These are phyloP conservation scores for Protomyces pachydermus DNA, from an alignment of 1,139 yeast species.

Conservation along the genomic window DNA sequence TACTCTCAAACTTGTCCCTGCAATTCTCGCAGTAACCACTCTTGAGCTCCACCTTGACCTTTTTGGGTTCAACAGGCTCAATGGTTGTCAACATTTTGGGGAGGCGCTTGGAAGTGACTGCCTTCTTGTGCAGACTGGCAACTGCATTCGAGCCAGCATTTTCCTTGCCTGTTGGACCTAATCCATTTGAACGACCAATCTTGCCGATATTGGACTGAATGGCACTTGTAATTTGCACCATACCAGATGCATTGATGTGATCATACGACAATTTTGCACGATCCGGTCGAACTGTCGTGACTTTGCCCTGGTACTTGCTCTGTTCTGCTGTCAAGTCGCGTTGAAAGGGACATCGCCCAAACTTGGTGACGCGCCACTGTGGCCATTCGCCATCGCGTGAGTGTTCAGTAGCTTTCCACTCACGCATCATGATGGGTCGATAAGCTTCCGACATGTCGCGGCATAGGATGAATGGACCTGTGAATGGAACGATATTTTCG, in stretches of 20 bases:
- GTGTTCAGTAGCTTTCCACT: constrained; percentile 56
- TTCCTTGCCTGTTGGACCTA: constrained; percentile 12
- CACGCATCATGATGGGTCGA: constrained; percentile 77
- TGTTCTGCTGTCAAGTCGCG: constrained; percentile 43
- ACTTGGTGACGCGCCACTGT: constrained; percentile 39
- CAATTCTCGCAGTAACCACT: constrained; percentile 92
- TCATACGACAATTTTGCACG: constrained; percentile 3
- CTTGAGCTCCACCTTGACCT: constrained; percentile 29
- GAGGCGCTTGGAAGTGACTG: constrained; percentile 8
- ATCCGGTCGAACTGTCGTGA: constrained; percentile 28
- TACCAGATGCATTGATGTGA: constrained; percentile 22
- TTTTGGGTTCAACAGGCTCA: constrained; percentile 15
- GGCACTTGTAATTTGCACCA: constrained; percentile 19
- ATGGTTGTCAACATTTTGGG: constrained; percentile 3
- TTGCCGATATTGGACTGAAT: constrained; percentile 20
- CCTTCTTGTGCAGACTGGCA: constrained; percentile 20
- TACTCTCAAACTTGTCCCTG: constrained; percentile 72
- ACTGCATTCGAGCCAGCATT: constrained; percentile 7
- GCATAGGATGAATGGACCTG: constrained; percentile 66
- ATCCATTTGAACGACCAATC: constrained; percentile 3
- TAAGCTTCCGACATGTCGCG: constrained; percentile 76
- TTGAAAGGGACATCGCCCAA: constrained; percentile 65
- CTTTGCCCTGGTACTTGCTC: constrained; percentile 37
- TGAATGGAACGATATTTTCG: constrained; percentile 79
- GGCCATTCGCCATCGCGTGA: constrained; percentile 53